Evolutionary conservation across 257 asterid species (phyloP).

Genomic region (Rehmannia glutinosa): DNA sequence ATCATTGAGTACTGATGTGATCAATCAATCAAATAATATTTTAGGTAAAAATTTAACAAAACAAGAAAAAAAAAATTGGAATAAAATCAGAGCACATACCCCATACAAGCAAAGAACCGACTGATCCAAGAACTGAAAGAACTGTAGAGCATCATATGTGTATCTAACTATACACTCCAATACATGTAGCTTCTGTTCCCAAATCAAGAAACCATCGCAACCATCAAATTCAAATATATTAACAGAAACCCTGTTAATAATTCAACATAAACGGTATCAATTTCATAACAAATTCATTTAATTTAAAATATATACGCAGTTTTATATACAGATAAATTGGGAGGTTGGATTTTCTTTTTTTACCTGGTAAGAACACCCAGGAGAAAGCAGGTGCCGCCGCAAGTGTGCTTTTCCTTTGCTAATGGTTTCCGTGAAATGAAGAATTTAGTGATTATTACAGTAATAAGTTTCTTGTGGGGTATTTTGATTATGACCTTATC

Average conservation of each 20-base stretch:
- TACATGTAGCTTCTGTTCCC: slow-evolving; percentile 7
- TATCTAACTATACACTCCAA: slow-evolving; percentile 26
- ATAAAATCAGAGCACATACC: slow-evolving; percentile 57
- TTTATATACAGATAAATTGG: not conserved
- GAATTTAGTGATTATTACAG: too few relatives aligned
- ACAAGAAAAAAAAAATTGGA: not conserved
- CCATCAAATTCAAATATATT: slow-evolving; percentile 10
- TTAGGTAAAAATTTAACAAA: too few relatives aligned
- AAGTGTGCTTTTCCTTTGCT: not conserved
- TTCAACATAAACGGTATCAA: slow-evolving; percentile 7
- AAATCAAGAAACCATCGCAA: slow-evolving; percentile 28
- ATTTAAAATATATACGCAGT: not conserved
- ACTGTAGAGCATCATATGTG: slow-evolving; percentile 50
- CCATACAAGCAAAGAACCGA: slow-evolving; percentile 68
- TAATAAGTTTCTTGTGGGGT: too few relatives aligned
- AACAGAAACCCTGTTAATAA: slow-evolving; percentile 16
- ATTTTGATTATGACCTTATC: slow-evolving; percentile 30
- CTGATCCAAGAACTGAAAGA: slow-evolving; percentile 69
- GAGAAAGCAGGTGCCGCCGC: slow-evolving; percentile 13
- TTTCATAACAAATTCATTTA: not conserved
- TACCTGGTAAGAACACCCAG: slow-evolving; percentile 13
- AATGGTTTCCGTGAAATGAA: slow-evolving; percentile 2
- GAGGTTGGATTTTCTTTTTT: not conserved
- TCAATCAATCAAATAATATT: too few relatives aligned
- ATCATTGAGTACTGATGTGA: too few relatives aligned